These are phyloP conservation scores for Candida lessepsii DNA, from an alignment of 805 yeast species.

Conservation along the genomic window DNA sequence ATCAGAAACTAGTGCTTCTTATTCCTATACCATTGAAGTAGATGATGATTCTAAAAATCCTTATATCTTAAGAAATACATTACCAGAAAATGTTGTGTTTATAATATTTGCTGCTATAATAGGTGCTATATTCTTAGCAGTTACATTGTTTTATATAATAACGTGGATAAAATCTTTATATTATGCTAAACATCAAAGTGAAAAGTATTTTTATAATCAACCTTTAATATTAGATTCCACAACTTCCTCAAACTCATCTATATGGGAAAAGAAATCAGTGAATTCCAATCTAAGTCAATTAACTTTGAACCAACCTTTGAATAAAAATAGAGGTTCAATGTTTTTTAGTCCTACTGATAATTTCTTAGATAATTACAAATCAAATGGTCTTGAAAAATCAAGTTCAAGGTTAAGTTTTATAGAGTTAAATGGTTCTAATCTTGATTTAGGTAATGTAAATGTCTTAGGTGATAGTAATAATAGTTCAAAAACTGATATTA, in stretches of 20 bases:
- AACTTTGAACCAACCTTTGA: slow-evolving; percentile 17
- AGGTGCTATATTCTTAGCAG: slow-evolving; percentile 18
- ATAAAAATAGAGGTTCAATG: slow-evolving; percentile 42
- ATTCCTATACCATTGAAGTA: slow-evolving; percentile 14
- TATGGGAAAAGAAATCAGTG: slow-evolving; percentile 20
- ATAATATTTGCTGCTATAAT: slow-evolving; percentile 41
- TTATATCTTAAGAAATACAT: slow-evolving; percentile 22
- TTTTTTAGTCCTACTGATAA: slow-evolving; percentile 49
- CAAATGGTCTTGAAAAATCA: neutral
- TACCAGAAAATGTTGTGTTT: slow-evolving; percentile 41
- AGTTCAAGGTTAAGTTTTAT: slow-evolving; percentile 1
- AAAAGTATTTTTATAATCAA: slow-evolving; percentile 24
- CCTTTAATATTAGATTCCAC: slow-evolving; percentile 8
- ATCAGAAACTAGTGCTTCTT: slow-evolving; percentile 8
- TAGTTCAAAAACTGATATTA: neutral
- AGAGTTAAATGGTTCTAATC: slow-evolving; percentile 3
- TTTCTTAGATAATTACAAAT: neutral
- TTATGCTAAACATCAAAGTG: slow-evolving; percentile 32
- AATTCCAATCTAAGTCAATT: slow-evolving; percentile 14
- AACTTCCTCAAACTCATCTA: slow-evolving; percentile 18
- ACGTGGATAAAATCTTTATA: slow-evolving; percentile 22
- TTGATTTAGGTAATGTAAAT: neutral
- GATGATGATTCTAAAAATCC: slow-evolving; percentile 25
- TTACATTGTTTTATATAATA: slow-evolving; percentile 21
- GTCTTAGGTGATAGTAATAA: neutral